Evolutionary conservation across 2,329 filamentous ascomycete species (phyloP).

Genomic region (Aspergillus sp.): DNA sequence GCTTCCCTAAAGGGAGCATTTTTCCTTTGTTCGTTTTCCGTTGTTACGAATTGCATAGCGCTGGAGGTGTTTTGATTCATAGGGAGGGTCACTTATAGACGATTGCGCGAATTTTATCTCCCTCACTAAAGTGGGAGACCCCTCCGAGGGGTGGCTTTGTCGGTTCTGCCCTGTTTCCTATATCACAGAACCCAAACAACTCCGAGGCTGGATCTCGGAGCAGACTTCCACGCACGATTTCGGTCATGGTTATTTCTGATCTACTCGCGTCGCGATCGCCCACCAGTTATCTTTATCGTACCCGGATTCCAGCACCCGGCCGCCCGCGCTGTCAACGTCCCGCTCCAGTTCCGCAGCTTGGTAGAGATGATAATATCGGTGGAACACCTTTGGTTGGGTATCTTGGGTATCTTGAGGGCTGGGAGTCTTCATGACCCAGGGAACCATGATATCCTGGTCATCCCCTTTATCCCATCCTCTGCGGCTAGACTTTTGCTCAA

Average conservation of each 20-base stretch:
- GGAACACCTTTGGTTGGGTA: constrained; percentile 51
- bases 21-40: constrained; percentile 16
- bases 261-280: constrained; percentile 61
- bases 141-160: background rate
- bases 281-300: constrained; percentile 99
- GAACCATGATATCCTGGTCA: constrained; percentile 90
- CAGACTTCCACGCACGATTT: constrained; percentile 9
- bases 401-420: constrained; percentile 44
- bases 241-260: constrained; percentile 21
- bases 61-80: constrained; percentile 35
- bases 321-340: constrained; percentile 73
- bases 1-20: constrained; percentile 28
- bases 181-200: constrained; percentile 10
- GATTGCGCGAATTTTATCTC: constrained; percentile 19
- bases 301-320: constrained; percentile 71
- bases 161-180: constrained; percentile 2
- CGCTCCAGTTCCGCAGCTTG: constrained; percentile 80
- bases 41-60: constrained; percentile 42
- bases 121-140: background rate
- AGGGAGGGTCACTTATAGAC: constrained; percentile 31
- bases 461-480: constrained; percentile 83
- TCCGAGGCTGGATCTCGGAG: constrained; percentile 34
- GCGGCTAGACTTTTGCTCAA: constrained; percentile 85
- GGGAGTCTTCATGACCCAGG: constrained; percentile 73
- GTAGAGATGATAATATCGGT: constrained; percentile 95